Base-by-base conservation (phyloP, 1,139 yeast genomes). In the Debaryomycetaceae sp. region DNA sequence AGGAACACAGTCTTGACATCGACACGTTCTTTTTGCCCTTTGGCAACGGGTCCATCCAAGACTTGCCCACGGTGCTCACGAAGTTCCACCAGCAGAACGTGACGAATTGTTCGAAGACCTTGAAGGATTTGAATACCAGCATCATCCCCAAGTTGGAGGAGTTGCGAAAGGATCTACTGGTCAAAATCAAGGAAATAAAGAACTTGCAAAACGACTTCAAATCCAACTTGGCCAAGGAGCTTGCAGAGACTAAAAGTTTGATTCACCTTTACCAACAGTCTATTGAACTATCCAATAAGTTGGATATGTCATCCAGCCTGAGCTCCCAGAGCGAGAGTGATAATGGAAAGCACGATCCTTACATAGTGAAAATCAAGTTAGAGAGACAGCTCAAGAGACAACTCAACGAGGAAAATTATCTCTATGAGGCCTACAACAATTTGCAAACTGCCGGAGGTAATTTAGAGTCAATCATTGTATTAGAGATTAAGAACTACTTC, bases 391-490 rank as follows among this genome's bases (percentile, higher is more conserved):
- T 93, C 57, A 82, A 79, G 54, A 78, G 77, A 52, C 96, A 89
- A 62, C 65, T 93, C 41, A 77, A 77, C 24, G 97, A 90, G 63
- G 98, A 93, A 62, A 86, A 85, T 62, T 85, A 84, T 56, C 72
- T 93, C 43, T 87, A 88, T 56, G 96, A 90, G 59, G 97, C 98
- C 0, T 91, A 80, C 60, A 76, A 83, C 52, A 91, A 93, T 64
- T 74, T 91, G 53, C 97, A 93, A 67, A 80, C 81, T 37, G 87
- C 96, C 1, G 97, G 96, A 40, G 83, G 86, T 48, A 95, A 90
- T 59, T 76, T 95, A 53, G 98, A 91, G 65, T 82, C 85, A 52
- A 93, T 89, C 49, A 95, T 93, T 22, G 89, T 87, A 37, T 75
- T 83, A 62, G 97, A 91, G 61, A 72, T 93, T 43, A 98, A 91